Conservation (phyloP, 169 alveolate species). For the Plasmodium cynomolgi region DNA sequence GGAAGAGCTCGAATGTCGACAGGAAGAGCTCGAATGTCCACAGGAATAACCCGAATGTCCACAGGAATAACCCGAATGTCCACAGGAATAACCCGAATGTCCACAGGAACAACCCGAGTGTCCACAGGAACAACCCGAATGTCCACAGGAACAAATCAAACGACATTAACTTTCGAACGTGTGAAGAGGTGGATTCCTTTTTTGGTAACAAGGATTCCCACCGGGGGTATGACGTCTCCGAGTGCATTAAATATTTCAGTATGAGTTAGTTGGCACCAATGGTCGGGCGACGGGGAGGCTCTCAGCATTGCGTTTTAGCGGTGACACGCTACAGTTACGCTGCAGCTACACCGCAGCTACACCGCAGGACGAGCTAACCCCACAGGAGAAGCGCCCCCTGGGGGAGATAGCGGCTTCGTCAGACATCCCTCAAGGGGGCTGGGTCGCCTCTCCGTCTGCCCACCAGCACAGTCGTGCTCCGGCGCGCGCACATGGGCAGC, state of each 20-base stretch:
- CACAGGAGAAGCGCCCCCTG: background rate
- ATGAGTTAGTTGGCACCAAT: background rate
- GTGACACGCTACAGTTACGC: background rate
- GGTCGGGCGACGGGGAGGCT: background rate
- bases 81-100: background rate
- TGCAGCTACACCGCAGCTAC: background rate
- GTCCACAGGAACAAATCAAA: background rate
- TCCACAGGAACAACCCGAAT: background rate
- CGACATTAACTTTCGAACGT: background rate
- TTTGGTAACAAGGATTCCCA: background rate
- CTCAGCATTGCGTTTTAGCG: background rate
- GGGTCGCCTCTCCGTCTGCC: background rate
- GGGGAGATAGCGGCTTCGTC: background rate
- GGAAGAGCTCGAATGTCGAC: background rate
- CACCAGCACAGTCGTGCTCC: background rate
- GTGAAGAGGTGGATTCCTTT: background rate
- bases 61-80: background rate
- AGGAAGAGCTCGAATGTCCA: no score
- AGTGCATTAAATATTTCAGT: background rate
- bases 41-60: background rate
- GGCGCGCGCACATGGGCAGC: background rate
- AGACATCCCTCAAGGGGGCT: background rate
- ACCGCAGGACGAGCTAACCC: background rate
- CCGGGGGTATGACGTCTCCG: background rate
- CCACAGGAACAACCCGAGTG: background rate